Base-by-base conservation (phyloP, 2,329 filamentous ascomycete genomes). In the Dichotomopilus funicola region DNA sequence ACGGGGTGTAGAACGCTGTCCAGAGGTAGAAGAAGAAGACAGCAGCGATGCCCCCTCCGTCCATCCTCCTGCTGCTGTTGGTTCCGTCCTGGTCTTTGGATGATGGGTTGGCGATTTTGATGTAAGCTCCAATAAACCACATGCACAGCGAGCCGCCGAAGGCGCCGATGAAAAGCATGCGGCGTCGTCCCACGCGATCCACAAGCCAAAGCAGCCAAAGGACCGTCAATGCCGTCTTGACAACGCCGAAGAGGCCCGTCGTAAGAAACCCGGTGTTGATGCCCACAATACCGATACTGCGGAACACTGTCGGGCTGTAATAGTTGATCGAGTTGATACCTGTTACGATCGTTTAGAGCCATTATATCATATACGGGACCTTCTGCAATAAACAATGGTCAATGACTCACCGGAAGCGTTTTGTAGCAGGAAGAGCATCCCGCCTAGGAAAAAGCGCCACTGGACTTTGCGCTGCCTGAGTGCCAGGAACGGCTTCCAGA, bases 241-340 rank as follows among this genome's bases (percentile, higher is more conserved):
- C 85, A 1, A 89, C 83, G 49, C 87, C 88, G 62, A 88, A 91
- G 59, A 91, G 82, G 31, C 88, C 88, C 0, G 87, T 91, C 0
- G 86, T 88, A 35, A 78, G 67, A 59, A 78, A 73, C 40, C 70
- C 66, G 0, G 71, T 73, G 63, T 72, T 73, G 48, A 72, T 75
- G 10, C 75, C 76, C 1, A 68, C 71, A 50, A 78, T 70, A 4
- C 76, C 76, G 49, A 78, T 71, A 45, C 70, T 73, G 59, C 73
- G 78, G 75, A 90, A 89, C 8, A 89, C 80, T 0, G 80, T 86
- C 0, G 86, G 86, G 1, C 75, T 78, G 70, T 86, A 89, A 72
- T 89, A 90, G 73, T 89, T 90, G 73, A 88, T 85, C 19, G 87
- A 86, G 62, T 90, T 90, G 73, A 90, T 90, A 2, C 46, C 46